Evolutionary conservation across 2,329 filamentous ascomycete species (phyloP).

Genomic region (Pestalotiopsis sp.): DNA sequence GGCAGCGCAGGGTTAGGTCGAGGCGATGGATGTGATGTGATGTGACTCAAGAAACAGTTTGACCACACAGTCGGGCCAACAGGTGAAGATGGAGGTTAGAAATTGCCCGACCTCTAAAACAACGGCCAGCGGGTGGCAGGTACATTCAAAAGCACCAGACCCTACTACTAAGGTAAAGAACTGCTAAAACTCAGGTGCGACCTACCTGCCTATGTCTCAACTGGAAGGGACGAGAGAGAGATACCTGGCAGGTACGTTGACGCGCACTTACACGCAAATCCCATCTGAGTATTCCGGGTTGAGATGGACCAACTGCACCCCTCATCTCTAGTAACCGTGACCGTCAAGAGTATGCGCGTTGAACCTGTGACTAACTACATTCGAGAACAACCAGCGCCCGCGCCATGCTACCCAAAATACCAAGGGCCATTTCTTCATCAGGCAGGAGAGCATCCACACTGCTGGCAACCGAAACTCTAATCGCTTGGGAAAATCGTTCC

Average conservation of each 20-base stretch:
- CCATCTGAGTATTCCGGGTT: neutral
- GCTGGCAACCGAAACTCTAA: conserved; percentile 2
- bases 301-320: neutral
- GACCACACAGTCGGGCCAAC: neutral
- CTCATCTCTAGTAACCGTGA: neutral
- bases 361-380: neutral
- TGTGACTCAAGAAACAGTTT: neutral
- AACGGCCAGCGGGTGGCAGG: neutral
- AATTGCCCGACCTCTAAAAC: neutral
- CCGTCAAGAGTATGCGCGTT: neutral
- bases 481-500: neutral
- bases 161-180: too few species aligned
- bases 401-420: neutral
- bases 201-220: neutral
- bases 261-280: neutral
- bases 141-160: neutral
- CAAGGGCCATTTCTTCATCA: conserved; percentile 1
- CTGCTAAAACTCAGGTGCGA: too few species aligned
- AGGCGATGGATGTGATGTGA: neutral
- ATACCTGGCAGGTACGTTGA: neutral
- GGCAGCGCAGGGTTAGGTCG: neutral
- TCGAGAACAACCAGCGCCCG: neutral
- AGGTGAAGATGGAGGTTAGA: neutral
- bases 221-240: neutral
- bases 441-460: conserved; percentile 1